phyloP scores from a whole-genome alignment of 2,329 filamentous ascomycete genomes.

The Aspergillus sp. region DNA sequence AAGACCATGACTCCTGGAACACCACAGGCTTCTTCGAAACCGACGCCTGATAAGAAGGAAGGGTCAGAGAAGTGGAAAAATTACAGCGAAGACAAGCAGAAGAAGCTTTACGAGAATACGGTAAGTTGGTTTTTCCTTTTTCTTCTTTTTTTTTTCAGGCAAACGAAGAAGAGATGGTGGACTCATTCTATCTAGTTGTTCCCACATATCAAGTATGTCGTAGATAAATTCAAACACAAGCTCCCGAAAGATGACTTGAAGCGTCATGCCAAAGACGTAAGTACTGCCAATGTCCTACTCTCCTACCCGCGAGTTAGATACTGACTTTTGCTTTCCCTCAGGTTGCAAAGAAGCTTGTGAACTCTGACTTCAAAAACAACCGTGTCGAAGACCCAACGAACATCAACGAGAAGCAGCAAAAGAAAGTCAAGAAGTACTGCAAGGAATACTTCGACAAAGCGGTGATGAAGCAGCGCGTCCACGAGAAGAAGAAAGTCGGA shows the following conservation, averaged over 20 bases:
- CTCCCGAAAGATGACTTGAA: constrained; percentile 72
- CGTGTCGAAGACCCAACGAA: constrained; percentile 75
- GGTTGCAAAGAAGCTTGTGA: constrained; percentile 78
- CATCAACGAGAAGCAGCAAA: constrained; percentile 68
- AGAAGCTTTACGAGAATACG: constrained; percentile 90
- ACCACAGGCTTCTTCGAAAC: constrained; percentile 49
- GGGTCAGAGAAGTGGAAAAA: constrained; percentile 44
- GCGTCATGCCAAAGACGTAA: constrained; percentile 55
- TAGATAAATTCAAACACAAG: constrained; percentile 79
- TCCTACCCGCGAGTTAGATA: too few relatives aligned
- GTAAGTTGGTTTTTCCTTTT: constrained; percentile 46
- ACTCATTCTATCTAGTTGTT: constrained; percentile 52
- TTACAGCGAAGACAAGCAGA: constrained; percentile 67
- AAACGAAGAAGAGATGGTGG: neutral
- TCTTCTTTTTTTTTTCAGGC: too few relatives aligned
- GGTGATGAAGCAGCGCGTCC: constrained; percentile 62
- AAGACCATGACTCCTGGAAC: constrained; percentile 54
- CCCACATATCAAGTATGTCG: constrained; percentile 74
- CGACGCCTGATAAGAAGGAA: constrained; percentile 43
- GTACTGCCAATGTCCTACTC: constrained; percentile 5
- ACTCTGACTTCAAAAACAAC: constrained; percentile 82
- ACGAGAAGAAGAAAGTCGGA: constrained; percentile 57
- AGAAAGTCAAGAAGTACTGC: constrained; percentile 74
- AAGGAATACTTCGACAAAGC: constrained; percentile 83
- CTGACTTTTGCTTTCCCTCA: constrained; percentile 12